These are phyloP conservation scores for Pestalotiopsis sp. DNA, from an alignment of 2,329 filamentous ascomycete genomes.

Conservation along the genomic window DNA sequence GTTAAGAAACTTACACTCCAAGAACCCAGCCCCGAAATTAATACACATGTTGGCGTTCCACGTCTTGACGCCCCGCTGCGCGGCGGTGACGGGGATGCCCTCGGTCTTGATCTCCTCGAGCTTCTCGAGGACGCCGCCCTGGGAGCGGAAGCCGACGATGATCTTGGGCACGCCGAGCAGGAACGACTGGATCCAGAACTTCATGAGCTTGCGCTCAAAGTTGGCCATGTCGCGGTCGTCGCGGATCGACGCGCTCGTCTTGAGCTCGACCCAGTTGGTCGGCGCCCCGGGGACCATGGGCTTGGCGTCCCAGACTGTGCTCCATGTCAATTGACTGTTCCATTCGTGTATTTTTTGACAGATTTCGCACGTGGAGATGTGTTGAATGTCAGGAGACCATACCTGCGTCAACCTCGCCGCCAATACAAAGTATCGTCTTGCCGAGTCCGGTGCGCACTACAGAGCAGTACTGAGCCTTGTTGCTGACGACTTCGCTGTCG, in stretches of 20 bases:
- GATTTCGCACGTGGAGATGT: neutral
- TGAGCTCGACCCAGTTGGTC: conserved; percentile 93
- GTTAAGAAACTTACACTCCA: conserved; percentile 66
- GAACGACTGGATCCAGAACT: conserved; percentile 97
- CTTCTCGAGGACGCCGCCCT: conserved; percentile 69
- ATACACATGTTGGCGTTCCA: conserved; percentile 97
- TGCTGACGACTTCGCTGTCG: conserved; percentile 74
- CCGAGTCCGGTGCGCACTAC: conserved; percentile 89
- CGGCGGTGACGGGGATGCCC: conserved; percentile 76
- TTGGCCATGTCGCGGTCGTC: conserved; percentile 70
- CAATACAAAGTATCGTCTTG: conserved; percentile 73
- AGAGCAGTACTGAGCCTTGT: conserved; percentile 94
- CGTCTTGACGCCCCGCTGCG: conserved; percentile 62
- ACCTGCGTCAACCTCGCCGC: conserved; percentile 92
- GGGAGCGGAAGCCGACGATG: conserved; percentile 83
- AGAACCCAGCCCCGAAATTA: conserved; percentile 79
- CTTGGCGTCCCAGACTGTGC: conserved; percentile 80
- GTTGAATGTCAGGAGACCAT: conserved; percentile 30
- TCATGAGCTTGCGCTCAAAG: conserved; percentile 89
- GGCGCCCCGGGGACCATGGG: conserved; percentile 66
- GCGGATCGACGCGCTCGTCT: conserved; percentile 78
- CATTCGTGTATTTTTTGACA: neutral
- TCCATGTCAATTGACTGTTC: conserved; percentile 10
- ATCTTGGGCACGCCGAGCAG: conserved; percentile 91
- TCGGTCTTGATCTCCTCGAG: conserved; percentile 82